These are phyloP conservation scores for Arachnomyces sp. DNA, from an alignment of 2,329 filamentous ascomycete species.

Conservation along the genomic window DNA sequence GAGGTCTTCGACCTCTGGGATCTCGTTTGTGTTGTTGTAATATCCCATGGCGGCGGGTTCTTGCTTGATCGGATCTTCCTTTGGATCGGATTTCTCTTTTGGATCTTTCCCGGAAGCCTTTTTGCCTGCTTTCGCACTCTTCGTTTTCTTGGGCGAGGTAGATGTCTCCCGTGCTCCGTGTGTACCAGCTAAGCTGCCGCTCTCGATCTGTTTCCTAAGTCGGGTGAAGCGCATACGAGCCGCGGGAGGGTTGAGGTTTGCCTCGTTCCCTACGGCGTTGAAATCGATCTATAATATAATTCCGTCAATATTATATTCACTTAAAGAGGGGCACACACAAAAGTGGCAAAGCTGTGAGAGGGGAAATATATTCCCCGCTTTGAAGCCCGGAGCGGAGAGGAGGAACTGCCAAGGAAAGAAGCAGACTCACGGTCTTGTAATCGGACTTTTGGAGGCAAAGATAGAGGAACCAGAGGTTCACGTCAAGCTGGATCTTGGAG, in stretches of 20 bases:
- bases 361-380: background rate
- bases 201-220: constrained; percentile 22
- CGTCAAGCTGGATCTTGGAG: constrained; percentile 30
- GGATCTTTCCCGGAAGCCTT: background rate
- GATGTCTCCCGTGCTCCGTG: background rate
- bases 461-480: constrained; percentile 36
- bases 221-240: constrained; percentile 34
- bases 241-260: constrained; percentile 28
- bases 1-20: background rate
- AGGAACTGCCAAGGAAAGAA: background rate
- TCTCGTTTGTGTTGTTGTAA: background rate
- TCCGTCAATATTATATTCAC: background rate
- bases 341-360: background rate
- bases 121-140: too few relatives aligned
- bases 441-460: constrained; percentile 33
- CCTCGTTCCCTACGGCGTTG: constrained; percentile 24
- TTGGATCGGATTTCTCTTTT: constrained; percentile 1
- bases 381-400: background rate
- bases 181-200: constrained; percentile 1
- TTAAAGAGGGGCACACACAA: background rate
- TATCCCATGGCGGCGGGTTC: background rate
- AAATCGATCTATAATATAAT: constrained; percentile 30
- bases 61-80: background rate
- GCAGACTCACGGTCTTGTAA: constrained; percentile 26
- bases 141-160: background rate